Percentiles rank a stretch among this genome's conserved stretches.
Evolutionary conservation across 2,329 filamentous ascomycete genomes (phyloP).

Genomic region (Fusarium sp.): DNA sequence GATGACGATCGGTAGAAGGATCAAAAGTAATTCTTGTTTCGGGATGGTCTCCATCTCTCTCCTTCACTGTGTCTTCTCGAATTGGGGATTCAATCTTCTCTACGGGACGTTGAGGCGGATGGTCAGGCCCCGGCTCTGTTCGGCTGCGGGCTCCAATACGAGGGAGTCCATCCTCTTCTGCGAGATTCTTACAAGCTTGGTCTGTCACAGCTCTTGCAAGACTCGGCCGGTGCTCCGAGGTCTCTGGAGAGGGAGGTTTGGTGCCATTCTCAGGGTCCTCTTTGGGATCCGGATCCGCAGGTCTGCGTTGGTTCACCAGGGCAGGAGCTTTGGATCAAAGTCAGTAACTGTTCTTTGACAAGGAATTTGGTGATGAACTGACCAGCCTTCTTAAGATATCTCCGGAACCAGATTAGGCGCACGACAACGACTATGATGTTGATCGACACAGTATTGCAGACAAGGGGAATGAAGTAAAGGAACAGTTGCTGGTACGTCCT

Average conservation of each 20-base stretch:
- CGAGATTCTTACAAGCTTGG: neutral
- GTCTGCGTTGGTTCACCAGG: conserved; percentile 26
- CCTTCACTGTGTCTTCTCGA: conserved; percentile 13
- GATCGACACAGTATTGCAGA: conserved; percentile 63
- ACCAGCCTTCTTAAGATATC: conserved; percentile 58
- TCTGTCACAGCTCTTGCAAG: conserved; percentile 27
- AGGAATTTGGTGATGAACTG: conserved; percentile 9
- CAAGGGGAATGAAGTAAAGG: conserved; percentile 63
- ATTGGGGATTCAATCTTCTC: neutral
- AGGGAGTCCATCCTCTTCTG: conserved; percentile 16
- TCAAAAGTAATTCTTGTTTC: conserved; percentile 49
- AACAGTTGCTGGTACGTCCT: conserved; percentile 65
- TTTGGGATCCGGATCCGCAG: conserved; percentile 10
- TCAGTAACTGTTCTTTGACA: conserved; percentile 11
- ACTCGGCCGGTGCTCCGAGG: conserved; percentile 4
- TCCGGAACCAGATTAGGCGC: conserved; percentile 63
- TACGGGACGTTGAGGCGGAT: neutral
- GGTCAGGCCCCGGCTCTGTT: conserved; percentile 25
- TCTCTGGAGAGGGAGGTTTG: conserved; percentile 5
- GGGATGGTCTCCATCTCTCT: neutral
- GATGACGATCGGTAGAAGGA: conserved; percentile 46
- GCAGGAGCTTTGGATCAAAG: conserved; percentile 23
- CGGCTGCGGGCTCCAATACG: conserved; percentile 30
- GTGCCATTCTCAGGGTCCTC: conserved; percentile 26
- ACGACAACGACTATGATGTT: conserved; percentile 64